These are phyloP conservation scores for Flaveria robusta DNA, from an alignment of 129 eudicot genomes.

Conservation along the genomic window DNA sequence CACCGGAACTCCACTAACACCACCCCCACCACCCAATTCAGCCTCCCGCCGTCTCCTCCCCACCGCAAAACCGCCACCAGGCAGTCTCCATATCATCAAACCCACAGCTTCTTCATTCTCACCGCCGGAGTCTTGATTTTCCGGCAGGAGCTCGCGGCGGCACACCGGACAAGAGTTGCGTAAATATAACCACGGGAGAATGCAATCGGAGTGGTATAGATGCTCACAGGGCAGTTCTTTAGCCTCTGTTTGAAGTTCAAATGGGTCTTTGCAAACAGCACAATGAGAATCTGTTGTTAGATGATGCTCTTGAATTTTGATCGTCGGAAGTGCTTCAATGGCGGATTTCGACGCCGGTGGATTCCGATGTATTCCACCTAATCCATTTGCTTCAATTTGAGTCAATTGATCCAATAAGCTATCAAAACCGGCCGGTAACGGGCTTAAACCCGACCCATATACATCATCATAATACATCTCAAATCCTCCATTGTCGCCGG, in stretches of 20 bases:
- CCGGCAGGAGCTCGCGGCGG: slow-evolving; percentile 71
- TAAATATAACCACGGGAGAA: slow-evolving; percentile 84
- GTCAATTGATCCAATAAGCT: slow-evolving; percentile 71
- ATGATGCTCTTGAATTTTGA: slow-evolving; percentile 53
- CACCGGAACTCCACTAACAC: slow-evolving; percentile 50
- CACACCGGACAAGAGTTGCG: slow-evolving; percentile 94
- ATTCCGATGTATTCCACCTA: slow-evolving; percentile 56
- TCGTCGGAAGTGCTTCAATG: slow-evolving; percentile 65
- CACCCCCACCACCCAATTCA: slow-evolving; percentile 78
- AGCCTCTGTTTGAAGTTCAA: slow-evolving; percentile 62
- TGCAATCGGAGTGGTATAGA: slow-evolving; percentile 83
- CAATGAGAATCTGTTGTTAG: slow-evolving; percentile 52
- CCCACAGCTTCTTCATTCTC: slow-evolving; percentile 44
- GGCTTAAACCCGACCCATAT: slow-evolving; percentile 76
- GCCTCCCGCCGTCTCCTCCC: slow-evolving; percentile 91
- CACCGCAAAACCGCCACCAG: slow-evolving; percentile 95
- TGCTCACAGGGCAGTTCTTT: slow-evolving; percentile 93
- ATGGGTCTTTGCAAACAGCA: slow-evolving; percentile 88
- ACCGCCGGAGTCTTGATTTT: slow-evolving; percentile 44
- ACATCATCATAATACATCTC: slow-evolving; percentile 90
- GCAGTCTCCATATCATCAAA: slow-evolving; percentile 88
- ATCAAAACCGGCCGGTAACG: slow-evolving; percentile 87
- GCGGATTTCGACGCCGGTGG: slow-evolving; percentile 89
- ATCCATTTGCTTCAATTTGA: slow-evolving; percentile 77
- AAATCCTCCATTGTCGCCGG: slow-evolving; percentile 43